Conservation (phyloP, 768 basidiomycete genomes). For the Pholiota molesta region DNA sequence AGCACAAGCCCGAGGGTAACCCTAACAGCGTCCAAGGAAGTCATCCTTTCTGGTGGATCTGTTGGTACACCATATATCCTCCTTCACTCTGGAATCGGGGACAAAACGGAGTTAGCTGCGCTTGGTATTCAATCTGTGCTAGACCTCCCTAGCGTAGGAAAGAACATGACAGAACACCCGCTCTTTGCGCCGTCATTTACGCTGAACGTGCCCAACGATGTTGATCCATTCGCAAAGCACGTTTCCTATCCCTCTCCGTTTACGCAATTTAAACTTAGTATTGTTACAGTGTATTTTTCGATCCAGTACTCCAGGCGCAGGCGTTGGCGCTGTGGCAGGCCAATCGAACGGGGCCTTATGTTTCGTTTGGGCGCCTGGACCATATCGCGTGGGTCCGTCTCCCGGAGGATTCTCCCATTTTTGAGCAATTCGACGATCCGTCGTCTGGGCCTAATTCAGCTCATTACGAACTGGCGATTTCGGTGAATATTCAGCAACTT, state of each 20-base stretch:
- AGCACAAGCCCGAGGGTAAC: slow-evolving; percentile 30
- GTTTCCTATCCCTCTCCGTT: neutral
- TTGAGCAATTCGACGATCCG: slow-evolving; percentile 34
- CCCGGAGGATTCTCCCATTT: slow-evolving; percentile 30
- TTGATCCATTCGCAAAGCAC: slow-evolving; percentile 11
- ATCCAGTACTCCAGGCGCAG: slow-evolving; percentile 23
- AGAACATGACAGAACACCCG: slow-evolving; percentile 37
- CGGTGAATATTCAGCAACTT: slow-evolving; percentile 23
- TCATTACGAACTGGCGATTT: slow-evolving; percentile 38
- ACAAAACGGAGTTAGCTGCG: slow-evolving; percentile 23
- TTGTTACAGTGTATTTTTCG: slow-evolving; percentile 20
- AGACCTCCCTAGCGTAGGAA: slow-evolving; percentile 38
- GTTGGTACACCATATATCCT: slow-evolving; percentile 37
- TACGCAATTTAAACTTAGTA: neutral
- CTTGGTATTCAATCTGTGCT: slow-evolving; percentile 29
- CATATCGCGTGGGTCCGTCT: slow-evolving; percentile 32
- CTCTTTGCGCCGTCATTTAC: slow-evolving; percentile 19
- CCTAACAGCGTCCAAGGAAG: slow-evolving; percentile 41
- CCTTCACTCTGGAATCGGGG: slow-evolving; percentile 35
- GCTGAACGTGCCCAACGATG: slow-evolving; percentile 28
- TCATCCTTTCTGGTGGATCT: slow-evolving; percentile 39
- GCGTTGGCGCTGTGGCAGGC: slow-evolving; percentile 32
- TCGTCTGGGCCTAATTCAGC: slow-evolving; percentile 36
- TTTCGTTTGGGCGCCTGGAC: slow-evolving; percentile 25
- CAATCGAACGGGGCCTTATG: slow-evolving; percentile 27